These are phyloP conservation scores for Cercospora sojina DNA, from an alignment of 2,329 filamentous ascomycete species.

Conservation along the genomic window DNA sequence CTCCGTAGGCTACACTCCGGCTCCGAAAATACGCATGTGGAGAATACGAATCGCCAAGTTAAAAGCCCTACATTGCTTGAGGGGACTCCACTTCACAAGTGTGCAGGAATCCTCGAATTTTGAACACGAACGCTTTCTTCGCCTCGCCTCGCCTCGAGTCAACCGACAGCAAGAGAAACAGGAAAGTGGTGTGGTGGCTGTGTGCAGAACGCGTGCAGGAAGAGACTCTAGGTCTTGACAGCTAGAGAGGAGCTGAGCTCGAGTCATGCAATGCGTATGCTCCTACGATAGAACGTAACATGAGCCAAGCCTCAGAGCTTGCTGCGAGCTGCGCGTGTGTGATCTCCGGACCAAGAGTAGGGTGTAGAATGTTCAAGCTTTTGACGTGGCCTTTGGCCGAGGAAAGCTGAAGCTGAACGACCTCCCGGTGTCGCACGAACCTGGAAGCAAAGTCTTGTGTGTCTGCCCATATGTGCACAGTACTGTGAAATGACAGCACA, in stretches of 20 bases:
- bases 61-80: neutral
- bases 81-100: neutral
- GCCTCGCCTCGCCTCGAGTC: neutral
- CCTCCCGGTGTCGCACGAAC: neutral
- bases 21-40: neutral
- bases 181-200: neutral
- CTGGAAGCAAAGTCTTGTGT: neutral
- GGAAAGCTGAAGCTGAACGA: neutral
- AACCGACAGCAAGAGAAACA: neutral
- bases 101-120: neutral
- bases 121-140: neutral
- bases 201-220: neutral
- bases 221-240: neutral
- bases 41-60: neutral
- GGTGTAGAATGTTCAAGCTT: neutral
- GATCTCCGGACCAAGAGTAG: neutral
- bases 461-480: neutral
- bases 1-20: neutral
- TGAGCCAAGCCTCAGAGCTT: neutral
- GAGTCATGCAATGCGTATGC: neutral
- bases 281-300: neutral
- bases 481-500: neutral
- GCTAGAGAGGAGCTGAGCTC: neutral
- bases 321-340: neutral
- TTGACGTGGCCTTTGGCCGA: constrained; percentile 4